Evolutionary conservation across 2,329 filamentous ascomycete species (phyloP).

Genomic region (Chrysoporthe cubensis): DNA sequence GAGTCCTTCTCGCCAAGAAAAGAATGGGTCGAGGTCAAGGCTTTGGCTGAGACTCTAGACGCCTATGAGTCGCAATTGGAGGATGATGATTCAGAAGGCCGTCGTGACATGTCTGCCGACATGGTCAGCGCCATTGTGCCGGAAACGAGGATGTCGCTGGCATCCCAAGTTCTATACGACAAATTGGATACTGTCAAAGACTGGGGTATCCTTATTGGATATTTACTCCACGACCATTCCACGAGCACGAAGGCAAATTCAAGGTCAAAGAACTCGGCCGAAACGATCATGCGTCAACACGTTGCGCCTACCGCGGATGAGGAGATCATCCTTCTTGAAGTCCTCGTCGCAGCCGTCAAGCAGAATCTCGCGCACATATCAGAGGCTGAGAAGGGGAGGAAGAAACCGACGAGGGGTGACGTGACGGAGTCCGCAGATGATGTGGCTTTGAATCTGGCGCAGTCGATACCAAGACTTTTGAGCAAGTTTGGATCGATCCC

Average conservation of each 20-base stretch:
- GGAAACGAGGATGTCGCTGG: conserved; percentile 83
- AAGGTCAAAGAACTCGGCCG: conserved; percentile 44
- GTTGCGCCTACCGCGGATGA: conserved; percentile 77
- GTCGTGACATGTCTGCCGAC: conserved; percentile 55
- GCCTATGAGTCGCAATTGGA: conserved; percentile 76
- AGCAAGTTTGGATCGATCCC: conserved; percentile 94
- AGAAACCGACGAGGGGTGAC: conserved; percentile 63
- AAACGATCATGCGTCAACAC: conserved; percentile 68
- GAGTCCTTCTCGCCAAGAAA: conserved; percentile 71
- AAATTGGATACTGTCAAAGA: conserved; percentile 78
- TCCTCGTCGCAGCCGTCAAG: conserved; percentile 82
- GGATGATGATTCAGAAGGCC: conserved; percentile 54
- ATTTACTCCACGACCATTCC: conserved; percentile 91
- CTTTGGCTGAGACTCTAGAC: conserved; percentile 80
- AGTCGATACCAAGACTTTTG: conserved; percentile 79
- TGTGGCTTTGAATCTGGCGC: conserved; percentile 75
- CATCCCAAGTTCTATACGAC: conserved; percentile 83
- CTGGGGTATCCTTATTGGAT: conserved; percentile 89
- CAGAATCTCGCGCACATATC: conserved; percentile 68
- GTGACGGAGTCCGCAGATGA: conserved; percentile 75
- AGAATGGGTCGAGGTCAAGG: conserved; percentile 92
- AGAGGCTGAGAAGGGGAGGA: conserved; percentile 66
- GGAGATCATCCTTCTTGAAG: conserved; percentile 83
- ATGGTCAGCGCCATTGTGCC: conserved; percentile 66
- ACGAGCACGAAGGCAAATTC: conserved; percentile 56